phyloP scores from a whole-genome alignment of 2,329 filamentous ascomycete species.

The Fusarium praegraminearum region DNA sequence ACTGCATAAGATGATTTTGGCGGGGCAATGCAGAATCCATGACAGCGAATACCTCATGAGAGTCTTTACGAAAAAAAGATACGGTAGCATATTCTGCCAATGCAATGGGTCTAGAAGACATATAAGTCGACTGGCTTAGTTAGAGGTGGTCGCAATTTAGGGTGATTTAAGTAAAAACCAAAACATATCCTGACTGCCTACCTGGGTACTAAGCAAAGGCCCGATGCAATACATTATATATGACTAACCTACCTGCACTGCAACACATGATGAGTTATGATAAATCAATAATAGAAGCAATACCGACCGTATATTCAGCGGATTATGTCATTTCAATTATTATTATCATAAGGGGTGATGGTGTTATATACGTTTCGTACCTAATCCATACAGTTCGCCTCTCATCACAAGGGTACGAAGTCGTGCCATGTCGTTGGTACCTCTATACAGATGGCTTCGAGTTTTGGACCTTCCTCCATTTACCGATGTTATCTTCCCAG shows the following conservation, averaged over 20 bases:
- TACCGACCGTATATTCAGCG: no score
- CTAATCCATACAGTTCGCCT: slow-evolving; percentile 28
- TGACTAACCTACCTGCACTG: background rate
- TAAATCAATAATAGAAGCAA: background rate
- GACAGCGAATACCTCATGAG: slow-evolving; percentile 22
- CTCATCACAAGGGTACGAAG: slow-evolving; percentile 11
- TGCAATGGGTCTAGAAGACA: background rate
- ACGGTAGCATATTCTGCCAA: background rate
- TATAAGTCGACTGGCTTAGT: background rate
- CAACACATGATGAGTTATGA: background rate
- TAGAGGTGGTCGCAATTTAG: background rate
- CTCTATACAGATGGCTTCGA: slow-evolving; percentile 1
- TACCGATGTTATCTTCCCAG: slow-evolving; percentile 74
- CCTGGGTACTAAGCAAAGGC: no score
- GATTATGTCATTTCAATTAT: background rate
- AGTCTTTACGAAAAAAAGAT: background rate
- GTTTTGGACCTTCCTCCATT: slow-evolving; percentile 65
- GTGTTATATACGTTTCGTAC: slow-evolving; percentile 12
- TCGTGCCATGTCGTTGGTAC: slow-evolving; percentile 4
- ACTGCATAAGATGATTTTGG: slow-evolving; percentile 42
- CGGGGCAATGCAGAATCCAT: slow-evolving; percentile 38
- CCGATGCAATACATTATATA: background rate
- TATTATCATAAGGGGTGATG: slow-evolving; percentile 4
- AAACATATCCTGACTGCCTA: background rate
- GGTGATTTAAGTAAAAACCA: background rate